Conservation (phyloP, 768 basidiomycete genomes). For the Cyclocybe cylindracea region DNA sequence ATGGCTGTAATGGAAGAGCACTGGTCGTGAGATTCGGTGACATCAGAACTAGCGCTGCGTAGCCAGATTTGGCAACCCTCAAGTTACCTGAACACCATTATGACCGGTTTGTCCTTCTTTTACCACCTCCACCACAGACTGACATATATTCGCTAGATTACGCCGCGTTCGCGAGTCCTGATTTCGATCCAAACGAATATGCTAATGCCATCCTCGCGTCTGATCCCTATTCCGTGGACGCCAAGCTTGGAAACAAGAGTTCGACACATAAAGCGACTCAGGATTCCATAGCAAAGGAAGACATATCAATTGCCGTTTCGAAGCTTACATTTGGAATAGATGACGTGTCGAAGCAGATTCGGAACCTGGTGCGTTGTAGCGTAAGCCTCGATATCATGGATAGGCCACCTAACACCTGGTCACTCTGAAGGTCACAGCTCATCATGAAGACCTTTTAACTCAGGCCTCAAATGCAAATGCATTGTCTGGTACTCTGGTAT, state of each 20-base stretch:
- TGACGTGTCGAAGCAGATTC: conserved; percentile 90
- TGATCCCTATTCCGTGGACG: conserved; percentile 61
- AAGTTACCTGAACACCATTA: neutral
- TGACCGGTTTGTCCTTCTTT: neutral
- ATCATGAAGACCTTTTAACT: conserved; percentile 80
- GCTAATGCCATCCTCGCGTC: conserved; percentile 90
- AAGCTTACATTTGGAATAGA: conserved; percentile 88
- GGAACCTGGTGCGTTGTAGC: conserved; percentile 62
- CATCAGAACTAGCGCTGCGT: conserved; percentile 19
- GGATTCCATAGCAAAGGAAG: conserved; percentile 71
- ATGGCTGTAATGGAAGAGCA: conserved; percentile 2
- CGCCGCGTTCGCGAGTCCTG: conserved; percentile 65
- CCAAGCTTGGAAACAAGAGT: conserved; percentile 31
- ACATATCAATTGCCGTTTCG: conserved; percentile 86
- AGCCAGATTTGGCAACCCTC: conserved; percentile 29
- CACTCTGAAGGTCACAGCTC: conserved; percentile 65
- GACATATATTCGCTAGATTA: conserved; percentile 58
- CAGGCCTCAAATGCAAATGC: conserved; percentile 76
- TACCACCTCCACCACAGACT: neutral
- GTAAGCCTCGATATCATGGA: neutral
- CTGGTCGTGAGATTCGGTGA: conserved; percentile 17
- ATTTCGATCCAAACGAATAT: conserved; percentile 88
- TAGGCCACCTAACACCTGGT: conserved; percentile 12
- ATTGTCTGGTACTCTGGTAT: conserved; percentile 68
- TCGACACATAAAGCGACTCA: conserved; percentile 36